Base-by-base conservation (phyloP, 148 eudicot genomes). In the Pouteria glomerata region DNA sequence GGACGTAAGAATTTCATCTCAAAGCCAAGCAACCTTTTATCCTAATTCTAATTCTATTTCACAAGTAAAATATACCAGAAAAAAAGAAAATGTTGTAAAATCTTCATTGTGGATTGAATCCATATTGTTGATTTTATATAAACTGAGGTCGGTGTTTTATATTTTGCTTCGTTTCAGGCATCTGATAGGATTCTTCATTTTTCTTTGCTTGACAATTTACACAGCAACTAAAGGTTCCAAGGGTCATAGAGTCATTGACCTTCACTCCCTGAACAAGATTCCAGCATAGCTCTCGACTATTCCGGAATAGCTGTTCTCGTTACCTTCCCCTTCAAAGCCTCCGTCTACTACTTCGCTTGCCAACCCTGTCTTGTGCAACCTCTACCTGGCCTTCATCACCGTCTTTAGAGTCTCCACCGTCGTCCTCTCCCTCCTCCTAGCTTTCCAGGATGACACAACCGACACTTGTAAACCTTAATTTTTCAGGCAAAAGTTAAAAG, bases 141-240 rank as follows among this genome's bases (percentile, higher is more conserved):
- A n/a, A n/a, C n/a, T n/a, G n/a, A n/a, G n/a, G n/a, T n/a, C 44
- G 5, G 10, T 39, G 10, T 6, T 10, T 47, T 10, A 47, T 47
- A 2, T 13, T 8, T 10, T 47, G 15, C n/a, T 47, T 47, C 24
- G 66, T 52, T 80, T 83, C 91, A 89, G 94, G 78, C 97, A 91
- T 79, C 78, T 91, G 88, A 87, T 91, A 35, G 97, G 97, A 51
- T 91, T 91, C 85, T 62, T 75, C 35, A 63, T 80, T 71, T 70
- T 82, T 8, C 82, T 82, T 21, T 77, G 65, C 66, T 37, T 85
- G 85, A 70, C 88, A 80, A 68, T 80, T 82, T 89, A 89, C 82
- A 89, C 94, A 50, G 90, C 91, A 45, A 81, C 61, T n/a, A 77
- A 85, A 82, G 71, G 57, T 87, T 53, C 93, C 97, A 31, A 77